These are phyloP conservation scores for Chiua virens DNA, from an alignment of 768 basidiomycete genomes.

Conservation along the genomic window DNA sequence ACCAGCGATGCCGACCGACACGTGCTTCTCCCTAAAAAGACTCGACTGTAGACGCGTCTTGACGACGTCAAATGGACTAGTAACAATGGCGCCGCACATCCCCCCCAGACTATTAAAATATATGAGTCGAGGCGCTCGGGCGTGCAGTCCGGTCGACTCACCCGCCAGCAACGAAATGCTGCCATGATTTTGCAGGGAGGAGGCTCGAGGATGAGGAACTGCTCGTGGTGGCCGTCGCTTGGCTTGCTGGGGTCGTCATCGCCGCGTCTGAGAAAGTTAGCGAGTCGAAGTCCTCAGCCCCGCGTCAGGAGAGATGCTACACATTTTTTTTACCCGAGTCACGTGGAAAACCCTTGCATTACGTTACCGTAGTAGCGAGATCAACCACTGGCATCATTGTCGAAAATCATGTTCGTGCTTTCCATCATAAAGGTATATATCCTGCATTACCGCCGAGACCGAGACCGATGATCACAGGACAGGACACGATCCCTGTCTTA, in stretches of 20 bases:
- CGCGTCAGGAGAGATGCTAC: background rate
- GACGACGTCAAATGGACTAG: constrained; percentile 97
- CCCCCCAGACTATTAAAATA: constrained; percentile 73
- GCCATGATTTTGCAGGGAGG: constrained; percentile 77
- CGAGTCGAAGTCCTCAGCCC: background rate
- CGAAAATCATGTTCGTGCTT: constrained; percentile 42
- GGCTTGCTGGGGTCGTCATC: constrained; percentile 11
- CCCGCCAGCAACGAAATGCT: constrained; percentile 87
- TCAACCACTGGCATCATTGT: too few relatives aligned
- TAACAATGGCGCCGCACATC: constrained; percentile 96
- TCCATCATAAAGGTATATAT: constrained; percentile 42
- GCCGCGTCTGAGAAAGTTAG: constrained; percentile 3
- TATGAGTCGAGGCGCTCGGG: constrained; percentile 4
- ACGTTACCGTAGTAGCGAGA: too few relatives aligned
- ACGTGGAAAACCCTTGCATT: constrained; percentile 11
- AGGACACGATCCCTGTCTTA: constrained; percentile 92
- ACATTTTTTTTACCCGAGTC: constrained; percentile 6
- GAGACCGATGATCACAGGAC: constrained; percentile 44
- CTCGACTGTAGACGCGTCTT: constrained; percentile 96
- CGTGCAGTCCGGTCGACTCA: constrained; percentile 37
- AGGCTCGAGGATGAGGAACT: constrained; percentile 36
- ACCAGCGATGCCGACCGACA: constrained; percentile 32
- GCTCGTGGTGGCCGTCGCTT: constrained; percentile 3
- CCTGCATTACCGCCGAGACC: background rate
- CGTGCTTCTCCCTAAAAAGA: constrained; percentile 60